Evolutionary conservation across 2,329 filamentous ascomycete genomes (phyloP).

Genomic region (Diaporthe citri): DNA sequence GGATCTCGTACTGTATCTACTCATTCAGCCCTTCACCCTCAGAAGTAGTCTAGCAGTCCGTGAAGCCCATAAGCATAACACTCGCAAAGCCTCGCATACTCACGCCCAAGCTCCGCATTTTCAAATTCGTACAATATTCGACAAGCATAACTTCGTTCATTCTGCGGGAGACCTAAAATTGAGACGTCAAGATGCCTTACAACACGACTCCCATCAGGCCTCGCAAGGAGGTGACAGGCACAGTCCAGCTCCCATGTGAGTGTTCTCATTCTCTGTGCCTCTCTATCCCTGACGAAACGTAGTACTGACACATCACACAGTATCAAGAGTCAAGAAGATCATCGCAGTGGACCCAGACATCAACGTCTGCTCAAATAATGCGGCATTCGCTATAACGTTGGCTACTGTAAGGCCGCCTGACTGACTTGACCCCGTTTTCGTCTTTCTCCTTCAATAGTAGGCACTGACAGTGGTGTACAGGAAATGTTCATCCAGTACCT

Average conservation of each 20-base stretch:
- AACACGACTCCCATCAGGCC: constrained; percentile 88
- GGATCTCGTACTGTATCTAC: neutral
- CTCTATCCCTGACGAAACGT: too few species aligned
- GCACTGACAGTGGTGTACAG: constrained; percentile 55
- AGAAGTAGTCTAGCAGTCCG: neutral
- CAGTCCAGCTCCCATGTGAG: constrained; percentile 87
- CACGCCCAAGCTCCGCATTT: neutral
- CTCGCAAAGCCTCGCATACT: neutral
- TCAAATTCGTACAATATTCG: neutral
- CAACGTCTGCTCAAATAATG: constrained; percentile 88
- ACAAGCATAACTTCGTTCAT: neutral
- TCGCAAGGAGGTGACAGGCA: constrained; percentile 84
- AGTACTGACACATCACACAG: constrained; percentile 60
- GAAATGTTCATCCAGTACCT: constrained; percentile 98
- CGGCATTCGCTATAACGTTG: constrained; percentile 91
- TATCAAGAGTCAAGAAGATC: constrained; percentile 96
- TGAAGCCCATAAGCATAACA: neutral
- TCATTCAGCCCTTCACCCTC: neutral
- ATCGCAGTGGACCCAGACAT: constrained; percentile 90
- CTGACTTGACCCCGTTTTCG: neutral
- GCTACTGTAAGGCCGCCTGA: constrained; percentile 73
- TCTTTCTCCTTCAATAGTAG: neutral
- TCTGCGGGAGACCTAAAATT: neutral
- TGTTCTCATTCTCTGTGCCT: constrained; percentile 40
- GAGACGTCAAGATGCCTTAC: constrained; percentile 78